Conservation (phyloP, 768 basidiomycete genomes). For the Calocybe cyanea region DNA sequence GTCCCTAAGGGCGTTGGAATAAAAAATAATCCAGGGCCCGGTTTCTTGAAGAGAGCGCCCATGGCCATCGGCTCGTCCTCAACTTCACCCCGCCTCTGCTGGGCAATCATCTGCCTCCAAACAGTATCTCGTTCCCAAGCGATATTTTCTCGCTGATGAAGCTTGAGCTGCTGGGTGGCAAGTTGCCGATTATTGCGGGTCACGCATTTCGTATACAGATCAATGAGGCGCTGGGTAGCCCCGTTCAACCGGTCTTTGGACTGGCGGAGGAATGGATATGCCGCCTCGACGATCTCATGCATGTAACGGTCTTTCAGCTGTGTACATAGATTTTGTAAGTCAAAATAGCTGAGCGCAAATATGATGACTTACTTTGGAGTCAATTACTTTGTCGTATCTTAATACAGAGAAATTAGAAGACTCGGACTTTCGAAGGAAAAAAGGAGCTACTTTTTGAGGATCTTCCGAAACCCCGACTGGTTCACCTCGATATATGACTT, state of each 20-base stretch:
- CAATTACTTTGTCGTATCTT: conserved; percentile 93
- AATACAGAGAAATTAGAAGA: not conserved
- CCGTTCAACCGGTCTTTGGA: conserved; percentile 62
- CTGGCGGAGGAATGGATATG: conserved; percentile 62
- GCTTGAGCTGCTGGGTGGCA: conserved; percentile 78
- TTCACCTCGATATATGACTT: conserved; percentile 90
- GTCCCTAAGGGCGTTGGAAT: conserved; percentile 65
- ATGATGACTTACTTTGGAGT: conserved; percentile 45
- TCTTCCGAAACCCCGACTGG: conserved; percentile 91
- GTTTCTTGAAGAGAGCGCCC: conserved; percentile 45
- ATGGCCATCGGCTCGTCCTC: conserved; percentile 23
- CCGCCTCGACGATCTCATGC: conserved; percentile 60
- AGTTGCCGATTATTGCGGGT: conserved; percentile 62
- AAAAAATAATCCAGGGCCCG: conserved; percentile 44
- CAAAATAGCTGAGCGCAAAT: not conserved
- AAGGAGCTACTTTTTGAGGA: conserved; percentile 75
- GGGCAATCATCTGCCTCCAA: conserved; percentile 93
- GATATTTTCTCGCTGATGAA: conserved; percentile 88
- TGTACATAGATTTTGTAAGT: not conserved
- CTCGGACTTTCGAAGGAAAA: not conserved
- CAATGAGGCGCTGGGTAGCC: conserved; percentile 54
- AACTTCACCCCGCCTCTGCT: conserved; percentile 65
- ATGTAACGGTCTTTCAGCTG: conserved; percentile 80
- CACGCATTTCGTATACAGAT: conserved; percentile 83
- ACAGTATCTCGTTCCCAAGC: conserved; percentile 98